A percentile compares a stretch with the other conserved stretches of the same genome.
Evolutionary conservation across 768 basidiomycete genomes (phyloP).

Genomic region (Myochromella boudieri): DNA sequence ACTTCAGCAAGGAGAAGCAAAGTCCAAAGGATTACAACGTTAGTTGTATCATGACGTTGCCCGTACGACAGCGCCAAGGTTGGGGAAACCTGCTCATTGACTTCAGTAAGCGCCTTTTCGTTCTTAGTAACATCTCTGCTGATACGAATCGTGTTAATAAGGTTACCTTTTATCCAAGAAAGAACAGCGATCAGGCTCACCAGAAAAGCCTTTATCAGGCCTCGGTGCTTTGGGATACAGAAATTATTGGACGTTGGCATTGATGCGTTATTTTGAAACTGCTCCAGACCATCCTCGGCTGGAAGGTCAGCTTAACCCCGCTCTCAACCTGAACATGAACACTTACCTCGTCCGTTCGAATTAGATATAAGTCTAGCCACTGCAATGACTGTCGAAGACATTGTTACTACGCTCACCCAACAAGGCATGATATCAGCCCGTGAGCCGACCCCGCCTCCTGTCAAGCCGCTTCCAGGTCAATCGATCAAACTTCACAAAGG

Average conservation of each 20-base stretch:
- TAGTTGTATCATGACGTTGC: constrained; percentile 99
- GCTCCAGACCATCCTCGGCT: constrained; percentile 63
- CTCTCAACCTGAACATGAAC: too few species aligned
- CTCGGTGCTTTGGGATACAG: constrained; percentile 93
- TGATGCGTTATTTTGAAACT: constrained; percentile 74
- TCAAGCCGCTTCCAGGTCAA: constrained; percentile 73
- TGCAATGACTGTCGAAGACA: constrained; percentile 89
- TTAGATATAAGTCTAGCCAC: constrained; percentile 83
- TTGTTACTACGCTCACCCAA: constrained; percentile 69
- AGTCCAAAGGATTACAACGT: constrained; percentile 96
- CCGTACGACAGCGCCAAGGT: constrained; percentile 89
- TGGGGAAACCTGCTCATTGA: constrained; percentile 98
- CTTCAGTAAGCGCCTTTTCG: constrained; percentile 71
- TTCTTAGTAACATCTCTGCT: constrained; percentile 13
- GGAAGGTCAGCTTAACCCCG: constrained; percentile 59
- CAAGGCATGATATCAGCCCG: constrained; percentile 72
- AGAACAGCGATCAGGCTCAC: constrained; percentile 86
- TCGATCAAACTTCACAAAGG: constrained; percentile 74
- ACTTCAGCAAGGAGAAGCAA: constrained; percentile 98
- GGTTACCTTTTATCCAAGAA: constrained; percentile 97
- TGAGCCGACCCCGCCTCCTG: constrained; percentile 46
- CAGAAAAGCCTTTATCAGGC: constrained; percentile 93
- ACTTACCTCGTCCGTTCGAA: background rate
- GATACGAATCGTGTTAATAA: constrained; percentile 28
- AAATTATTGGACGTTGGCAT: constrained; percentile 89